Base-by-base conservation (phyloP, 2,329 filamentous ascomycete genomes). In the Orbilia brochopaga region DNA sequence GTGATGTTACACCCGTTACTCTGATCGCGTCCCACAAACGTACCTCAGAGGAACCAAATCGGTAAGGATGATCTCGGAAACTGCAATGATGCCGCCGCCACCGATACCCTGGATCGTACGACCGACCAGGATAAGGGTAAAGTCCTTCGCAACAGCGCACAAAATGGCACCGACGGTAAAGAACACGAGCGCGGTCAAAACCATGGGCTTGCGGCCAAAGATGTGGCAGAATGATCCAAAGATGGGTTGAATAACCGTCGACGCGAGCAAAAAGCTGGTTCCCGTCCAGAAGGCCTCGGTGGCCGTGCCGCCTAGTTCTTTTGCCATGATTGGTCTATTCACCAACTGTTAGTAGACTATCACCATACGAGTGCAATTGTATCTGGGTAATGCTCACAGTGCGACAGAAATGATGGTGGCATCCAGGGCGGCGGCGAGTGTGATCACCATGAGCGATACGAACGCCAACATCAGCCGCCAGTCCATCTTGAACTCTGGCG, bases 281-380 rank as follows among this genome's bases (percentile, higher is more conserved):
- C 88, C 88, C 11, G 86, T 84, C 88, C 88, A 90, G 76, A 90
- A 90, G 0, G 87, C 86, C 78, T 90, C 82, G 32, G 86, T 83
- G 1, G 84, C 84, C 0, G 81, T 82, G 48, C 85, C 84, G 27
- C 80, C 74, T 5, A 87, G 80, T 19, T 82, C 82, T 6, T 78
- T 74, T n/a, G 84, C 82, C 66, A 86, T 84, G 44, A 81, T 82
- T 44, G 57, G 57, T 2, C 57, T 60, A 67, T 52, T 6, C 11
- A 13, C 21, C 40, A 46, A 5, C 11, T 32, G 23, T 53, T 46
- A 53, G 50, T 30, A 44, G 17, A 51, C 15, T 7, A 23, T 19
- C 2, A 8, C 2, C 5, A 8, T 24, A 53, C 5, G 5, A 13
- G 5, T 53, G 11, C 19, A 35, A 24, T 35, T 35, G 48, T 27